Percentiles rank a stretch among this genome's conserved stretches.
phyloP scores from a whole-genome alignment of 305 asterid species.

The Fraxinus latifolia region DNA sequence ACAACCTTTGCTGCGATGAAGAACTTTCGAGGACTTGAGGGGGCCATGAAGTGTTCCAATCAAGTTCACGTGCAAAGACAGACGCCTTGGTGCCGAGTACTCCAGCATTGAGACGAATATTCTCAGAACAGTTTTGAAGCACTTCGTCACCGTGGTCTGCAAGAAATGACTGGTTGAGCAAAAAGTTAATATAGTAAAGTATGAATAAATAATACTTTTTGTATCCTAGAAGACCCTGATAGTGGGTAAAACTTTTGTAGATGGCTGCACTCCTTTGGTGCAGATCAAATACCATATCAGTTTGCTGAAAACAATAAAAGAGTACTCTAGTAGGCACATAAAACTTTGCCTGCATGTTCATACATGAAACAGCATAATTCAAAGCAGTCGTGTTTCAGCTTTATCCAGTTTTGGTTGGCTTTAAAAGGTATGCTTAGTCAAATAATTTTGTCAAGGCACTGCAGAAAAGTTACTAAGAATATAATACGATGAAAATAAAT shows the following conservation, averaged over 20 bases:
- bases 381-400: neutral
- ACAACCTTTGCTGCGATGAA: constrained; percentile 43
- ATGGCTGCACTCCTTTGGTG: neutral
- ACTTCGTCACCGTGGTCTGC: constrained; percentile 69
- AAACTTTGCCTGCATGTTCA: neutral
- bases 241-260: neutral
- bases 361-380: neutral
- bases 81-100: constrained; percentile 42
- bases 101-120: constrained; percentile 56
- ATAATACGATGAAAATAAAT: neutral
- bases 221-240: neutral
- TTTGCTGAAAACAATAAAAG: neutral
- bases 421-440: neutral
- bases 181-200: neutral
- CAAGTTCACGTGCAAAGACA: constrained; percentile 79
- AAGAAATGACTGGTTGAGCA: constrained; percentile 13
- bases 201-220: neutral
- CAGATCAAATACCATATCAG: neutral
- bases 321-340: neutral
- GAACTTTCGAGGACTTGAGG: constrained; percentile 39
- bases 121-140: constrained; percentile 68
- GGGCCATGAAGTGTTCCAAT: constrained; percentile 72
- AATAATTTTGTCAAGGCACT: neutral
- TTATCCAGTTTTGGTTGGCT: neutral
- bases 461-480: neutral